Evolutionary conservation across 257 asterid species (phyloP).

Genomic region (Fraxinus excelsior): DNA sequence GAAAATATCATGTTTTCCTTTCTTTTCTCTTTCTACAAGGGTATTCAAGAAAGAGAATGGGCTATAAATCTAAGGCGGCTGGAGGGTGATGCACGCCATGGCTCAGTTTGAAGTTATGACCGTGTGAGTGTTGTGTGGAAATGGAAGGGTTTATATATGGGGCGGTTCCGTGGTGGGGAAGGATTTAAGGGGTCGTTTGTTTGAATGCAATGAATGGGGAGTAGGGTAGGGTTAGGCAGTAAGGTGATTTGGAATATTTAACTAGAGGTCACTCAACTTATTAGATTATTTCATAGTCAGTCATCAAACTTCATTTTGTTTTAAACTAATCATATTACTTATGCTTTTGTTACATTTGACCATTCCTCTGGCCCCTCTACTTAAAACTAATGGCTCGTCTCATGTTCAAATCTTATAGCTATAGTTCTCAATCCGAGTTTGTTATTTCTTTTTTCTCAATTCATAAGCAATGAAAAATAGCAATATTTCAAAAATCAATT

Average conservation of each 20-base stretch:
- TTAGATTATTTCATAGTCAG: not conserved
- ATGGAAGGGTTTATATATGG: slow-evolving; percentile 27
- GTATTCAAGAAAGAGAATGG: not conserved
- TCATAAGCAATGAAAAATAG: not conserved
- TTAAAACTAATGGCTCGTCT: not conserved
- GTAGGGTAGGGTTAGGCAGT: not conserved
- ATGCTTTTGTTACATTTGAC: too few relatives aligned
- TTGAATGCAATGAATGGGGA: not conserved
- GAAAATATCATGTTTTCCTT: slow-evolving; percentile 55
- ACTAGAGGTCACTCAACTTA: not conserved
- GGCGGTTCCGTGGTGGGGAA: not conserved
- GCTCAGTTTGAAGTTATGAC: slow-evolving; percentile 7
- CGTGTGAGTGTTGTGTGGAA: not conserved
- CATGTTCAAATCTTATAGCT: not conserved
- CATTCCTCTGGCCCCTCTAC: too few relatives aligned
- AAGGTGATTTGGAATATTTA: not conserved
- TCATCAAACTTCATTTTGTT: not conserved
- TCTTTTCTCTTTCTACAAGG: not conserved
- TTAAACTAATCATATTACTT: too few relatives aligned
- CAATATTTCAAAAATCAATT: not conserved
- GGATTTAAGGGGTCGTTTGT: slow-evolving; percentile 30
- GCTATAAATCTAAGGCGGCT: slow-evolving; percentile 14
- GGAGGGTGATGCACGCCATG: slow-evolving; percentile 39
- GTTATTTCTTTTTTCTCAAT: too few relatives aligned
- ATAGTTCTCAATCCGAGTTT: not conserved